These are phyloP conservation scores for Neurospora sp. DNA, from an alignment of 495 filamentous ascomycete genomes.

Conservation along the genomic window DNA sequence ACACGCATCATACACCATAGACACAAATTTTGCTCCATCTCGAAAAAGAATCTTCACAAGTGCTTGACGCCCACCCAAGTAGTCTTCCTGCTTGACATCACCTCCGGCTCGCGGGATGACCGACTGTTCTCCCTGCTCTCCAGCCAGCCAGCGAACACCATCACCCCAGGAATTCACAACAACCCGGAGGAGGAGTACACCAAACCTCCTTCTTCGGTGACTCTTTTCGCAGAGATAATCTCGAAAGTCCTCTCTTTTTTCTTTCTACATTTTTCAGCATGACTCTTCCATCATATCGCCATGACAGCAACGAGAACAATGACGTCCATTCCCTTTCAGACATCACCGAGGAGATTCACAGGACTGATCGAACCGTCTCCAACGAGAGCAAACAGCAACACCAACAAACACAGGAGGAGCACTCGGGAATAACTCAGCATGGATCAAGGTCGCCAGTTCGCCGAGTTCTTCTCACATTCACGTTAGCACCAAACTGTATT, in stretches of 20 bases:
- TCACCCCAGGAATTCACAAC: background rate
- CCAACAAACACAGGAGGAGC: background rate
- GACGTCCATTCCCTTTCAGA: background rate
- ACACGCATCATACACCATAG: background rate
- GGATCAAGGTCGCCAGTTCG: background rate
- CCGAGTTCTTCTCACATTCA: slow-evolving; percentile 13
- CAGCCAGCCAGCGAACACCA: background rate
- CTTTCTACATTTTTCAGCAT: background rate
- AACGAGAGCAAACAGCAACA: background rate
- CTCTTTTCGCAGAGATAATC: background rate
- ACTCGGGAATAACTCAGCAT: background rate
- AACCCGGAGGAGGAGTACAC: background rate
- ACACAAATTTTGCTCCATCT: background rate
- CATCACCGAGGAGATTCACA: background rate
- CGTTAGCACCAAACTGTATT: slow-evolving; percentile 3
- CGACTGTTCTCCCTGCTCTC: background rate
- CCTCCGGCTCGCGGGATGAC: background rate
- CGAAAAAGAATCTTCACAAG: background rate
- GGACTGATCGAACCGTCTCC: background rate
- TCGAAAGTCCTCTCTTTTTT: background rate
- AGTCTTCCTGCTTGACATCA: too few species aligned
- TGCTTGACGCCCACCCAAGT: background rate
- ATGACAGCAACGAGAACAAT: background rate
- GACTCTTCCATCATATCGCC: background rate
- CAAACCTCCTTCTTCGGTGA: background rate